phyloP scores from a whole-genome alignment of 345 rosid species.

The Melaleuca quinquenervia region DNA sequence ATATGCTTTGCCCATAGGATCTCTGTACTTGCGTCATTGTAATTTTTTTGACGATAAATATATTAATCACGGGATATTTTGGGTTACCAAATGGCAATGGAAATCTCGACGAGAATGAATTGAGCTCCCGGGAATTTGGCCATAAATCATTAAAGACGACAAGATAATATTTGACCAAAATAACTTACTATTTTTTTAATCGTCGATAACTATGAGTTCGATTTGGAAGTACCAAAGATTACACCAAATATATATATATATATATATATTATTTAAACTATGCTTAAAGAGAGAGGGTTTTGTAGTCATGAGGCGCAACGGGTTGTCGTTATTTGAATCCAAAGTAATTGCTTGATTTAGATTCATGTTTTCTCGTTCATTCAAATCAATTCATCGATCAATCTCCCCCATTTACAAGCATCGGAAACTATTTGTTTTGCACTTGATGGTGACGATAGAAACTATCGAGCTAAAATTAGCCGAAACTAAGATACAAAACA shows the following conservation, averaged over 20 bases:
- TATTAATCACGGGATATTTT: background rate
- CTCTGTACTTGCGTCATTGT: too few relatives aligned
- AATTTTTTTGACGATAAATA: background rate
- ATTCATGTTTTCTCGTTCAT: background rate
- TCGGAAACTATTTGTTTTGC: background rate
- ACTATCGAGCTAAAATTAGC: background rate
- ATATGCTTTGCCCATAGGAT: too few relatives aligned
- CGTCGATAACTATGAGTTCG: too few relatives aligned
- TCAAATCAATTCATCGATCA: background rate
- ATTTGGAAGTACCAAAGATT: background rate
- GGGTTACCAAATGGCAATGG: background rate
- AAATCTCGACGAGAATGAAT: background rate
- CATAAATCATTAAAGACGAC: rapidly evolving
- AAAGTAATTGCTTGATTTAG: background rate
- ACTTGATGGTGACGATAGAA: background rate
- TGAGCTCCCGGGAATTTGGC: background rate
- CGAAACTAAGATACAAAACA: background rate
- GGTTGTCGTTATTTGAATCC: background rate
- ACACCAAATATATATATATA: background rate
- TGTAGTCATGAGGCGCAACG: background rate
- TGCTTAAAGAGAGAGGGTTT: background rate
- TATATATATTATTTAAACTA: background rate
- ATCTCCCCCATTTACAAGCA: background rate
- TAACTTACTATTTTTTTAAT: background rate
- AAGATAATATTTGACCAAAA: background rate